Percentiles rank a stretch among this genome's conserved stretches.
phyloP scores from a whole-genome alignment of 1,139 yeast genomes.

The Yamadazyma triangularis region DNA sequence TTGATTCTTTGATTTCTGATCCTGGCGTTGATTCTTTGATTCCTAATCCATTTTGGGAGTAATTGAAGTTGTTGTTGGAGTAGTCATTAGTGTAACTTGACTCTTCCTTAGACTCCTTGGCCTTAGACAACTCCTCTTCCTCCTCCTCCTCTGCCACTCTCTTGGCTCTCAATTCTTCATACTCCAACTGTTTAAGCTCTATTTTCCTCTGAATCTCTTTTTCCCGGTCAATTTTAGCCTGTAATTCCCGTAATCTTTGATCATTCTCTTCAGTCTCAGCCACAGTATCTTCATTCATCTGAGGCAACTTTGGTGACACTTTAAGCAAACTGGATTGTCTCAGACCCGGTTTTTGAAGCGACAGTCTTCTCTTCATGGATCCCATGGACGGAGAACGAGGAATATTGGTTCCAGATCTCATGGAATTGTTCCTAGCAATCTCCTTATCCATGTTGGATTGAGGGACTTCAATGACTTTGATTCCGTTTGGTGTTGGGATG shows the following conservation, averaged over 20 bases:
- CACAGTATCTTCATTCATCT: conserved; percentile 7
- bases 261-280: conserved; percentile 4
- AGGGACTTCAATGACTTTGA: conserved; percentile 44
- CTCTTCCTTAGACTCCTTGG: neutral
- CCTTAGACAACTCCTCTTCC: conserved; percentile 9
- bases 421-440: conserved; percentile 38
- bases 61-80: neutral
- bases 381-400: neutral
- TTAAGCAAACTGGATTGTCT: conserved; percentile 14
- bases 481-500: conserved; percentile 46
- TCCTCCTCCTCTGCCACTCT: conserved; percentile 18
- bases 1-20: neutral
- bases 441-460: conserved; percentile 34
- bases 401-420: conserved; percentile 26
- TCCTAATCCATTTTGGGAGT: neutral
- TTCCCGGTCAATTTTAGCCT: conserved; percentile 28
- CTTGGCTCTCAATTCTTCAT: conserved; percentile 22
- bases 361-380: neutral
- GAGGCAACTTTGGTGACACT: conserved; percentile 5
- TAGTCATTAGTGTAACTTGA: neutral
- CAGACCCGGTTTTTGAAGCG: conserved; percentile 10
- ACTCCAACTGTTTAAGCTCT: conserved; percentile 27
- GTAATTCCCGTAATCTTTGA: conserved; percentile 14
- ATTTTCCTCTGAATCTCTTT: conserved; percentile 26
- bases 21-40: neutral